Conservation (phyloP, 116 monocot species). For the Trichopus zeylanicus region DNA sequence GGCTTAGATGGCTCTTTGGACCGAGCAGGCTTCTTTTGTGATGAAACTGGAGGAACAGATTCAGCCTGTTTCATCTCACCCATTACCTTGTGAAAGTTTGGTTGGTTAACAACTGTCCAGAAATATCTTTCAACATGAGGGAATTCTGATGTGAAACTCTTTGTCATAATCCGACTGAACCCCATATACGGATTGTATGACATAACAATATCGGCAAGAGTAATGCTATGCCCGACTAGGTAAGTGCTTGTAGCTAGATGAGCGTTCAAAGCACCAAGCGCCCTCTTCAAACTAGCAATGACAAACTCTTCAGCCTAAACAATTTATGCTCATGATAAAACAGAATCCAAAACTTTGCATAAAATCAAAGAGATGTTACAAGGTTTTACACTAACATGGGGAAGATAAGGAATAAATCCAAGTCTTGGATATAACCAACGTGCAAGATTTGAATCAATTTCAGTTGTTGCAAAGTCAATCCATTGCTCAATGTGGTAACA, state of each 20-base stretch:
- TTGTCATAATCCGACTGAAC: constrained; percentile 48
- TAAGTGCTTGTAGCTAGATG: constrained; percentile 67
- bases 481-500: constrained; percentile 80
- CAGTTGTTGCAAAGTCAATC: constrained; percentile 70
- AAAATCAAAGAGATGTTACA: background rate
- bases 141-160: constrained; percentile 72
- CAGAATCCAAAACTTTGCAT: background rate
- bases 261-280: constrained; percentile 46
- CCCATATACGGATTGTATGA: constrained; percentile 59
- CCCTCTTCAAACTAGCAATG: constrained; percentile 61
- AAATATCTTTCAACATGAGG: constrained; percentile 91
- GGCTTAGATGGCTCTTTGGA: constrained; percentile 40
- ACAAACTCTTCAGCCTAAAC: constrained; percentile 62
- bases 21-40: constrained; percentile 27
- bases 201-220: constrained; percentile 79
- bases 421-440: constrained; percentile 65
- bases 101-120: constrained; percentile 88
- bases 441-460: constrained; percentile 54
- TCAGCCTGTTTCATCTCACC: constrained; percentile 71
- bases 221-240: constrained; percentile 70
- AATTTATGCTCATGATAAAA: constrained; percentile 1
- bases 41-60: constrained; percentile 44
- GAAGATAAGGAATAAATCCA: constrained; percentile 37
- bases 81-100: constrained; percentile 54
- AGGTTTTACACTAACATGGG: constrained; percentile 26